These are phyloP conservation scores for Polygonum maritimum DNA, from an alignment of 148 eudicot genomes.

Conservation along the genomic window DNA sequence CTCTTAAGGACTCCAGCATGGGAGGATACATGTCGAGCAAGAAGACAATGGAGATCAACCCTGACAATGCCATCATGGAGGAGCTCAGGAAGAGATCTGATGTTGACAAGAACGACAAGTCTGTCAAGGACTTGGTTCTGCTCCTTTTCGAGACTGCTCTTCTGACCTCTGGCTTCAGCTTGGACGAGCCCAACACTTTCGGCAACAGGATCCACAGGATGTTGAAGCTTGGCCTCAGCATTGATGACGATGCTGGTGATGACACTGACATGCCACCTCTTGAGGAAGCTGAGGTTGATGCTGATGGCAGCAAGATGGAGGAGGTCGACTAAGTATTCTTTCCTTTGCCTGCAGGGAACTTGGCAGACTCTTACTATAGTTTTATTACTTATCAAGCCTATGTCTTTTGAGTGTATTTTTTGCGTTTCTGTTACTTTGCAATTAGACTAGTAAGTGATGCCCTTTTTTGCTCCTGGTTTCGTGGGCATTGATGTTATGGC, in stretches of 20 bases:
- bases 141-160: slow-evolving; percentile 66
- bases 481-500: not conserved
- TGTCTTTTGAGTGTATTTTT: not conserved
- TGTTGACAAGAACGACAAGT: slow-evolving; percentile 86
- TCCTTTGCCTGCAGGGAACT: not conserved
- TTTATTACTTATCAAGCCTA: not conserved
- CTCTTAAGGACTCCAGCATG: slow-evolving; percentile 78
- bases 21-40: slow-evolving; percentile 83
- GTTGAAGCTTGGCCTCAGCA: slow-evolving; percentile 84
- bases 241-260: slow-evolving; percentile 56
- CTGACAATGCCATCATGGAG: slow-evolving; percentile 77
- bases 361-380: not conserved
- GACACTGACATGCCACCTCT: slow-evolving; percentile 57
- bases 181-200: slow-evolving; percentile 74
- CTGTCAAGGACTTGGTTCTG: slow-evolving; percentile 70
- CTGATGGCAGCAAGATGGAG: slow-evolving; percentile 72
- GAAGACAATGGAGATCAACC: slow-evolving; percentile 91
- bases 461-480: not conserved
- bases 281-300: slow-evolving; percentile 42
- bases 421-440: not conserved
- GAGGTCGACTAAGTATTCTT: slow-evolving; percentile 44
- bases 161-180: slow-evolving; percentile 76
- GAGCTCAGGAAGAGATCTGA: slow-evolving; percentile 86
- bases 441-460: not conserved
- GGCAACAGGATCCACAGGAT: slow-evolving; percentile 85